Base-by-base conservation (phyloP, 768 basidiomycete species). In the Termitomyces eurrhizus region DNA sequence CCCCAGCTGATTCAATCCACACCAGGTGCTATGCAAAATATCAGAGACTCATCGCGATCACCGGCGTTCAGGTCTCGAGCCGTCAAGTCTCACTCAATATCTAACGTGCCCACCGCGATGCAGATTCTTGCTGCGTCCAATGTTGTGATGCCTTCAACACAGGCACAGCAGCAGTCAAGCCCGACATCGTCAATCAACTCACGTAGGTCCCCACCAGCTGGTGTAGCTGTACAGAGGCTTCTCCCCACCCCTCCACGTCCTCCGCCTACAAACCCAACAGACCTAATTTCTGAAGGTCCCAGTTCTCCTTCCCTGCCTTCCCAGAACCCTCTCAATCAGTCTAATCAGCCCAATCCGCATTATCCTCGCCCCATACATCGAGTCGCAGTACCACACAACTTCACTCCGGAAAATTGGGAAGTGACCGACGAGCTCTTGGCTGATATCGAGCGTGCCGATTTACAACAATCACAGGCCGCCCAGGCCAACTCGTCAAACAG, bases 401-500 rank as follows among this genome's bases (percentile, higher is more conserved):
- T 81, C 67, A 84, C 85, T 2, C 64, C 65, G 41, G 84, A 84
- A 45, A 78, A 78, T 44, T 88, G 84, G 80, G 80, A 87, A 53
- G 82, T 90, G 78, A 88, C 88, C 0, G 83, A 84, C 39, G 85
- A 89, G 63, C 77, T 89, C 33, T 75, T 89, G 72, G 85, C 84
- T 36, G 86, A 89, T 63, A 87, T 89, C 62, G 89, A 90, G 67
- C 81, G 83, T 46, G 85, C 84, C n/a, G 86, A 89, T 70, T 72
- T 83, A 62, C 83, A 86, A 58, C 85, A 85, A 67, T 71, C 80
- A 11, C 81, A 83, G 67, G 76, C 75, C 42, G 76, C 75, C 42
- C 79, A 80, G 64, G 73, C 73, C n/a, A 73, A 56, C 35, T 68
- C 69, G 42, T 65, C 75, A 50, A 69, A 69, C 62, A 64, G 70